These are phyloP conservation scores for Salix exigua DNA, from an alignment of 345 rosid genomes.

Conservation along the genomic window DNA sequence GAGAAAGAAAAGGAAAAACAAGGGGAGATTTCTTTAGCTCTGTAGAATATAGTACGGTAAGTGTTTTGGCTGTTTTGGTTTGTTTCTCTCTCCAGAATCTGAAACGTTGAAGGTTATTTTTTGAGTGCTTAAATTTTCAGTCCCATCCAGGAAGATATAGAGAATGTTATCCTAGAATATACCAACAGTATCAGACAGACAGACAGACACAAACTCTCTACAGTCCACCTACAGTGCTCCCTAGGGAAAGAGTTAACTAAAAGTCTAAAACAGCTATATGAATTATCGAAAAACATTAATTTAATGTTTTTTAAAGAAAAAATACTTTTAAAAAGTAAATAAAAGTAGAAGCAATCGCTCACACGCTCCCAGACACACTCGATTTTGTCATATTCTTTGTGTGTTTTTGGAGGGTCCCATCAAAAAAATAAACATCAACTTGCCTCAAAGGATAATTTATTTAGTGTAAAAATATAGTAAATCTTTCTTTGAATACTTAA, in stretches of 20 bases:
- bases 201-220: constrained; percentile 16
- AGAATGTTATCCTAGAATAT: constrained; percentile 40
- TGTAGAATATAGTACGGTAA: neutral
- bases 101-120: neutral
- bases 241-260: neutral
- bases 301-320: no score
- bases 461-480: no score
- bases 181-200: constrained; percentile 52
- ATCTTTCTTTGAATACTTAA: no score
- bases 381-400: no score
- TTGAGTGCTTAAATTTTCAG: constrained; percentile 10
- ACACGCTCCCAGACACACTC: no score
- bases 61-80: neutral
- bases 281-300: no score
- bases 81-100: neutral
- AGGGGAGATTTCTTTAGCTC: neutral
- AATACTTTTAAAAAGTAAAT: no score
- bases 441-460: no score
- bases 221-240: neutral
- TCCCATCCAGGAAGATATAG: constrained; percentile 20
- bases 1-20: neutral
- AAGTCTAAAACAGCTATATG: neutral
- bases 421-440: no score
- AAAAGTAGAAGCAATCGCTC: no score
- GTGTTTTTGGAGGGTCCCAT: no score